phyloP scores from a whole-genome alignment of 805 yeast species.

The Tetrapisispora namnaoensis region DNA sequence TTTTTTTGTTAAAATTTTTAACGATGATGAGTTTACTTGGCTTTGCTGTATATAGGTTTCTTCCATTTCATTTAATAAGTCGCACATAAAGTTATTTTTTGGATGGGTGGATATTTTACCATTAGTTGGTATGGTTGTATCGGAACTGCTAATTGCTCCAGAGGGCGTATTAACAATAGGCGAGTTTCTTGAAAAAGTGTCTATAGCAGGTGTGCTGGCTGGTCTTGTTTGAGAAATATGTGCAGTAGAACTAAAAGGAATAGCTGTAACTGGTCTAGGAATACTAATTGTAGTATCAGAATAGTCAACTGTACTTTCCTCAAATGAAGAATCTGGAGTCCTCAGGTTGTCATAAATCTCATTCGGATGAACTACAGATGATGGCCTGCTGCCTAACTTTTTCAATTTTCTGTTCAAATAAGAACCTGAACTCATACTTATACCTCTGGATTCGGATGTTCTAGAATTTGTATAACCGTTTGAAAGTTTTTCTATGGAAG shows the following conservation, averaged over 20 bases:
- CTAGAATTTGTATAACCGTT: background rate
- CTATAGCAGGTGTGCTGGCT: background rate
- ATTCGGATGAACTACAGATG: background rate
- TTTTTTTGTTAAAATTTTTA: slow-evolving; percentile 19
- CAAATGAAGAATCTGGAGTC: slow-evolving; percentile 1
- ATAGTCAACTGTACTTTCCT: background rate
- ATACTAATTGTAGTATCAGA: background rate
- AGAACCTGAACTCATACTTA: slow-evolving; percentile 21
- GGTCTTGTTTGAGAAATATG: background rate
- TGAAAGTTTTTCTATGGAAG: background rate
- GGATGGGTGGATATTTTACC: background rate
- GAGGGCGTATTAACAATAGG: background rate
- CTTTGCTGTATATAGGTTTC: slow-evolving; percentile 18
- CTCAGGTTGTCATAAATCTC: slow-evolving; percentile 5
- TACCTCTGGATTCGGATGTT: slow-evolving; percentile 9
- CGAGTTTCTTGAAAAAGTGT: background rate
- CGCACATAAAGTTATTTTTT: slow-evolving; percentile 16
- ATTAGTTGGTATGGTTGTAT: background rate
- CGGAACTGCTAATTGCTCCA: background rate
- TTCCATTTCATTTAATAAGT: slow-evolving; percentile 19
- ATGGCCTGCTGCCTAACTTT: slow-evolving; percentile 10
- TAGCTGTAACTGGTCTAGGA: background rate
- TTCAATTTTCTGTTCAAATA: slow-evolving; percentile 18
- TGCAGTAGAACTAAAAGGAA: background rate
- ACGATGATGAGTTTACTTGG: slow-evolving; percentile 17